Base-by-base conservation (phyloP, 768 basidiomycete genomes). In the Royoungia palumana region DNA sequence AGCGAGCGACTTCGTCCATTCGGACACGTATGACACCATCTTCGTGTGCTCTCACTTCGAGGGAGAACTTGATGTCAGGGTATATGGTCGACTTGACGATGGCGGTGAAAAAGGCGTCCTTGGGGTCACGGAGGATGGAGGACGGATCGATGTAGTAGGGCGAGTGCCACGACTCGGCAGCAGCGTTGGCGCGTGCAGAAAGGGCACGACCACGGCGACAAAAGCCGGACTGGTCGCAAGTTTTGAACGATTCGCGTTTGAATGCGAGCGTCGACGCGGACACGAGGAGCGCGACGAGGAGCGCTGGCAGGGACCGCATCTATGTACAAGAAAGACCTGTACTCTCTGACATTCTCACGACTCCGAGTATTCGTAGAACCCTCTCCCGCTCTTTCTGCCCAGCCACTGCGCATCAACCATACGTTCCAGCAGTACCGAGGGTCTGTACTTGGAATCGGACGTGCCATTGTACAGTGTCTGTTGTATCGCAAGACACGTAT, bases 391-490 rank as follows among this genome's bases (percentile, higher is more conserved):
- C 76, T 95, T 95, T 75, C 78, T 85, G 11, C 95, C 95, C 44
- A 88, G 77, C 89, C 90, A 98, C 42, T 87, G 85, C 17, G 95
- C 95, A 63, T 95, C 91, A 5, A 98, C 95, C 95, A 98, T 97
- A 30, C 92, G 79, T 60, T 93, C 89, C 9, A 98, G 78, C 16
- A 98, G 76, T 21, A 94, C 76, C 51, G 87, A 85, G 0, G 95
- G 94, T 6, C 95, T 83, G 69, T 98, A 97, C 68, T 98, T 98
- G 9, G 88, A 89, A 69, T 98, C 95, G 0, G 88, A 81, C 9
- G 92, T 95, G 48, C 93, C 92, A 43, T 78, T 79, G 56, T 94
- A 89, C 6, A 96, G 76, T 0, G 91, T 93, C 64, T 89, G 82
- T 59, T 95, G 93, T 60, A 96, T 96, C 4, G 89, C 83, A 12